Conservation (phyloP, 805 yeast genomes). For the Starmerella khaoyaiensis region DNA sequence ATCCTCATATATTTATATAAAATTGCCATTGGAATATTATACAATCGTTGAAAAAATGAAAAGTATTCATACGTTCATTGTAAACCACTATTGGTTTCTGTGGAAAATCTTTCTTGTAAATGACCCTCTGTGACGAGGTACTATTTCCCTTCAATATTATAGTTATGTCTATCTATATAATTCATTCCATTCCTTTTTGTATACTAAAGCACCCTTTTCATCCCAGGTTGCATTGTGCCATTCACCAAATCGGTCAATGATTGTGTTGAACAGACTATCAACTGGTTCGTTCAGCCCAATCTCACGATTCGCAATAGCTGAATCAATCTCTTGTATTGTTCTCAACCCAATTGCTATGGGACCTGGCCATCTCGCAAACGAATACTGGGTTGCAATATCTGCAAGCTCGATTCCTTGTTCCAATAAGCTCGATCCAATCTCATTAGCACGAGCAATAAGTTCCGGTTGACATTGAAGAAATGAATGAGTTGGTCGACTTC, state of each 20-base stretch:
- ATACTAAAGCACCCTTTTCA: slow-evolving; percentile 5
- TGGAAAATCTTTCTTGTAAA: too few relatives aligned
- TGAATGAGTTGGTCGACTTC: slow-evolving; percentile 49
- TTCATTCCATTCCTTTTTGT: too few relatives aligned
- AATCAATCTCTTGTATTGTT: slow-evolving; percentile 45
- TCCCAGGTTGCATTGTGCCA: slow-evolving; percentile 15
- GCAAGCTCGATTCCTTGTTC: slow-evolving; percentile 52
- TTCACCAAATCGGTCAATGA: slow-evolving; percentile 14
- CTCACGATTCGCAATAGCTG: slow-evolving; percentile 49
- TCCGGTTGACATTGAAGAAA: slow-evolving; percentile 70
- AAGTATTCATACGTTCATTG: too few relatives aligned
- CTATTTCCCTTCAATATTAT: too few relatives aligned
- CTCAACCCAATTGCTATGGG: slow-evolving; percentile 72
- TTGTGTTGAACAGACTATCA: slow-evolving; percentile 8
- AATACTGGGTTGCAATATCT: slow-evolving; percentile 66
- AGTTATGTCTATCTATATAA: too few relatives aligned
- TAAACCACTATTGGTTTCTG: too few relatives aligned
- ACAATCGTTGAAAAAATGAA: too few relatives aligned
- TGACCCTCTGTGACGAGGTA: too few relatives aligned
- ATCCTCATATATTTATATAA: too few relatives aligned
- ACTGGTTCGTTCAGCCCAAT: slow-evolving; percentile 27
- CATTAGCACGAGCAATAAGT: slow-evolving; percentile 36
- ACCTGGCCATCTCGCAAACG: slow-evolving; percentile 53
- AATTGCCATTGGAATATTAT: too few relatives aligned
- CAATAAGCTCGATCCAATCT: slow-evolving; percentile 37